phyloP scores from a whole-genome alignment of 2,329 filamentous ascomycete genomes.

The Aureobasidium pullulans region DNA sequence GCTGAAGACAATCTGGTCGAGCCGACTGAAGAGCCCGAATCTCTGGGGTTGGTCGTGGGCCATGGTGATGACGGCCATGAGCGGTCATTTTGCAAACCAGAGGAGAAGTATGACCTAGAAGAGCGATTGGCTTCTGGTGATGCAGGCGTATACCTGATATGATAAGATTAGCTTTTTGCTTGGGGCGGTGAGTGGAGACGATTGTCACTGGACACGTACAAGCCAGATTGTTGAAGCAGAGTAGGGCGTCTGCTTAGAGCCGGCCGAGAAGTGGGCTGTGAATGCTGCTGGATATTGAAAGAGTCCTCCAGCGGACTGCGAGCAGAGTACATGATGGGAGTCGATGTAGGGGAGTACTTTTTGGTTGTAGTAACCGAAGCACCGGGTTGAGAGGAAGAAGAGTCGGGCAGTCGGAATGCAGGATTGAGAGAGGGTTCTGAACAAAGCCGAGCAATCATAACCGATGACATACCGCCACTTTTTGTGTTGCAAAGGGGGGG shows the following conservation, averaged over 20 bases:
- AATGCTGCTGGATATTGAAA: background rate
- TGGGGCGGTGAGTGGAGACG: background rate
- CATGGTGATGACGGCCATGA: slow-evolving; percentile 8
- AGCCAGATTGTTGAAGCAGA: slow-evolving; percentile 7
- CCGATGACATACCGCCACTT: slow-evolving; percentile 14
- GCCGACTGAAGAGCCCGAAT: slow-evolving; percentile 2
- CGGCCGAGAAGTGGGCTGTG: slow-evolving; percentile 4
- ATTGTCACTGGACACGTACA: background rate
- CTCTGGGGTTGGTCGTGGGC: slow-evolving; percentile 2
- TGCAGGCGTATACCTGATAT: slow-evolving; percentile 11
- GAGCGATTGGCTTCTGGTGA: background rate
- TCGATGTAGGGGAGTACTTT: slow-evolving; percentile 17
- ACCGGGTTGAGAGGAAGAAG: slow-evolving; percentile 73
- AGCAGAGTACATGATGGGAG: slow-evolving; percentile 12
- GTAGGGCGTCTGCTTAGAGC: background rate
- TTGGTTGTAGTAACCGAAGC: slow-evolving; percentile 20
- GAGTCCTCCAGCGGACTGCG: slow-evolving; percentile 1
- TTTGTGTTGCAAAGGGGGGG: slow-evolving; percentile 4
- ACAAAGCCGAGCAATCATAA: slow-evolving; percentile 13
- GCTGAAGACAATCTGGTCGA: slow-evolving; percentile 8
- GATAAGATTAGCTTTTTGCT: slow-evolving; percentile 2
- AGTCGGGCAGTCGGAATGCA: slow-evolving; percentile 40
- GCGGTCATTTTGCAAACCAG: background rate
- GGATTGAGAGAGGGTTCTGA: slow-evolving; percentile 12
- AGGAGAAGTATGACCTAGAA: slow-evolving; percentile 3